These are phyloP conservation scores for Aspergillus sclerotialis DNA, from an alignment of 2,329 filamentous ascomycete genomes.

Conservation along the genomic window DNA sequence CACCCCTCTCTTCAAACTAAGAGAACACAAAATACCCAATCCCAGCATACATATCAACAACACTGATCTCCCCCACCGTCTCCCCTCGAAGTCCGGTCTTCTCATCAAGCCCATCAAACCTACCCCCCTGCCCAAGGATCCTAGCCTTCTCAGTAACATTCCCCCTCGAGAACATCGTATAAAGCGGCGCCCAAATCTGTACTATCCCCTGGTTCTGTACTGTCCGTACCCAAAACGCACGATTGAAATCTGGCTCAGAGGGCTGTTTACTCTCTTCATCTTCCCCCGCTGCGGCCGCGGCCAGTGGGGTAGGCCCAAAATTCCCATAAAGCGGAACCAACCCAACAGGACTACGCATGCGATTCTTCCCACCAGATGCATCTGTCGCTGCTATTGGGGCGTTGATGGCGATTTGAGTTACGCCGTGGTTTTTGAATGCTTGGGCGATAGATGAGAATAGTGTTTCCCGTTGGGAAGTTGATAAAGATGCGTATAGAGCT, in stretches of 20 bases:
- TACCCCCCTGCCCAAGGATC: conserved; percentile 46
- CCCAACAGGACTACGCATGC: conserved; percentile 64
- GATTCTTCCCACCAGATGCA: conserved; percentile 49
- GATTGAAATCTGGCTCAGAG: conserved; percentile 49
- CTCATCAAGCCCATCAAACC: conserved; percentile 27
- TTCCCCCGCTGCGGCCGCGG: not conserved
- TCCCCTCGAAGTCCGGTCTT: conserved; percentile 15
- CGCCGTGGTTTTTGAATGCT: conserved; percentile 29
- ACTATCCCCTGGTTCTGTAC: conserved; percentile 69
- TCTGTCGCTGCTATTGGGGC: conserved; percentile 44
- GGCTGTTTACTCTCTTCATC: conserved; percentile 21
- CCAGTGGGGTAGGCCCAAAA: conserved; percentile 53
- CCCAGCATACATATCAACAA: conserved; percentile 79
- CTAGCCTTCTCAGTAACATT: conserved; percentile 86
- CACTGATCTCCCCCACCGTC: conserved; percentile 24
- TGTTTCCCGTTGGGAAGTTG: conserved; percentile 18
- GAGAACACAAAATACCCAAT: conserved; percentile 92
- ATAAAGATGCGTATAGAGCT: conserved; percentile 20
- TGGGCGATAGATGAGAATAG: conserved; percentile 38
- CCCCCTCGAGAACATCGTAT: conserved; percentile 91
- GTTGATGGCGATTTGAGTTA: conserved; percentile 54
- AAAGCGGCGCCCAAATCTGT: conserved; percentile 80
- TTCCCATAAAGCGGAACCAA: conserved; percentile 65
- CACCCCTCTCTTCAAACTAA: conserved; percentile 65
- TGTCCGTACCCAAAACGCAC: conserved; percentile 71